Base-by-base conservation (phyloP, 805 yeast species). In the Candida ortonii region DNA sequence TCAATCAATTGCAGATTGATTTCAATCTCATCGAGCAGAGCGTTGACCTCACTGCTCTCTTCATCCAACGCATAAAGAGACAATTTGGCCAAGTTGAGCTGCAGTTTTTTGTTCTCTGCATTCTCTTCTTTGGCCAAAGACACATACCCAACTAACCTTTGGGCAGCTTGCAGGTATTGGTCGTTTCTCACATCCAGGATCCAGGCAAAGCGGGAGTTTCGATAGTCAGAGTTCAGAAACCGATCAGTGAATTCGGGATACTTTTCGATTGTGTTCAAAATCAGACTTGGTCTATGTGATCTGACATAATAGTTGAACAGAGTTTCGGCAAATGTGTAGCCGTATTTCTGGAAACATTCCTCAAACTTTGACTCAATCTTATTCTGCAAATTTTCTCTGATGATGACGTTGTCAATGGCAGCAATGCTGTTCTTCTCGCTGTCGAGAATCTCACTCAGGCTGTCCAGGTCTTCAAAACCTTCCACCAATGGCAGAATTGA, bases 61-160 rank as follows among this genome's bases (percentile, higher is more conserved):
- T 30, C 18, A 25, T 53, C 51, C 1, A 67, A 54, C 0, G 78
- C 79, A 13, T 84, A 50, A 1, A 75, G 65, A 2, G 85, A 61
- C 15, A 88, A 58, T 55, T 87, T 87, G 2, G 94, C 89, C 31
- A 87, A 58, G 37, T 86, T 81, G 39, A 79, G 67, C 44, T 78
- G 78, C 15, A 82, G 49, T 46, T 71, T 76, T 47, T 71, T 72
- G 44, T 70, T 71, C 9, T 58, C 58, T 27, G 69, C 62, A 7
- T 59, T 50, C 16, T 73, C 76, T 12, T 69, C 70, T 3, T 53
- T 41, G 3, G 67, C 54, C 11, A 37, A 16, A 10, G 64, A 59
- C 4, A 69, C 62, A 17, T 75, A 68, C 1, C 59, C 51, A 3
- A 64, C 48, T 19, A 87, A 60, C 1, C 68, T 64, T 10, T 54